Conservation (phyloP, 208 protist genomes). For the Herpetomonas muscarum region DNA sequence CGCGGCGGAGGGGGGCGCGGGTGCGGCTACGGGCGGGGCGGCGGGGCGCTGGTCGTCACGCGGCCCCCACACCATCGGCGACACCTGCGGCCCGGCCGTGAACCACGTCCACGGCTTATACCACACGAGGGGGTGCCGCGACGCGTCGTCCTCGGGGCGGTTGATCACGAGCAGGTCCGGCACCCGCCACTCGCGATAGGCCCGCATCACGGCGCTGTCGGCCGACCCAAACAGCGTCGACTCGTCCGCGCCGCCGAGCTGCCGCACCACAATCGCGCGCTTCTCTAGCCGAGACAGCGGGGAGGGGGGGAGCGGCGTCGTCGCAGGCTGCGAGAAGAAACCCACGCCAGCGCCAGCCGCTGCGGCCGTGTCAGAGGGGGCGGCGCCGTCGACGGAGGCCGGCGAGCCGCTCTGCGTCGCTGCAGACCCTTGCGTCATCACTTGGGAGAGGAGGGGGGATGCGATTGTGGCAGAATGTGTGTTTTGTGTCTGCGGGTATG, state of each 20-base stretch:
- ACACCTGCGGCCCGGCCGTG: constrained; percentile 34
- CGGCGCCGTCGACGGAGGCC: too few relatives aligned
- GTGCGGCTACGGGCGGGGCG: background rate
- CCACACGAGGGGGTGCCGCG: constrained; percentile 39
- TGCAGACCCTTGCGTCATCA: too few relatives aligned
- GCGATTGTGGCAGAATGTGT: too few relatives aligned
- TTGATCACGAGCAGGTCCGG: constrained; percentile 64
- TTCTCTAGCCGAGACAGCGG: constrained; percentile 45
- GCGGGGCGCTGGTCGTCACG: constrained; percentile 1
- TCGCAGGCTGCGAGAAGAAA: background rate
- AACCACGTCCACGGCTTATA: constrained; percentile 78
- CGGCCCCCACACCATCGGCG: constrained; percentile 26
- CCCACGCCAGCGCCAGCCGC: background rate
- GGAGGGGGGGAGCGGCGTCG: constrained; percentile 5
- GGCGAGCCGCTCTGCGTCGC: too few relatives aligned
- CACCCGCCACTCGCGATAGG: constrained; percentile 14
- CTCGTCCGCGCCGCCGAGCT: constrained; percentile 45
- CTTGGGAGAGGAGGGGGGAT: too few relatives aligned
- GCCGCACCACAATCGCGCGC: constrained; percentile 58
- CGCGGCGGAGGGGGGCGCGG: background rate
- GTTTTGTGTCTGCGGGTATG: too few relatives aligned
- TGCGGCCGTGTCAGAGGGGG: too few relatives aligned
- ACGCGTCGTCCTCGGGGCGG: constrained; percentile 39
- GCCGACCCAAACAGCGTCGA: constrained; percentile 43
- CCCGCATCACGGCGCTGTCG: constrained; percentile 24